phyloP scores from a whole-genome alignment of 2,329 filamentous ascomycete species.

The Magnaporthales sp. region DNA sequence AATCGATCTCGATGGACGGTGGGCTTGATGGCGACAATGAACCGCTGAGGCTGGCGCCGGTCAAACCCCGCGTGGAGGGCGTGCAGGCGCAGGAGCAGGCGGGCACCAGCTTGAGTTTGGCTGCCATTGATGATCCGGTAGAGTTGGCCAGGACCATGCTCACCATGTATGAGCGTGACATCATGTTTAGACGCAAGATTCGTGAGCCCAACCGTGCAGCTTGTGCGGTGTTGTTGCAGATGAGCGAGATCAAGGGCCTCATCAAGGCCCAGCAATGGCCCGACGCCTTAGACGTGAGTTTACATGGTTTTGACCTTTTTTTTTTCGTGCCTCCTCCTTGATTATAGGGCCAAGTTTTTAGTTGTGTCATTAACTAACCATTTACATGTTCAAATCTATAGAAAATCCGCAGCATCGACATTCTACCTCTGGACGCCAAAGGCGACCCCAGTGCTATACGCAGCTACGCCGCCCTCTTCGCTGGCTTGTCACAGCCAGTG shows the following conservation, averaged over 20 bases:
- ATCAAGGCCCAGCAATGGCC: slow-evolving; percentile 49
- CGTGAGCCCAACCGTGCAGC: slow-evolving; percentile 47
- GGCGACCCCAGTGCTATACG: slow-evolving; percentile 76
- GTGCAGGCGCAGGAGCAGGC: slow-evolving; percentile 22
- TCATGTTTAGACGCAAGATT: slow-evolving; percentile 52
- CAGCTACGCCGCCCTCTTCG: slow-evolving; percentile 70
- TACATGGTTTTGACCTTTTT: not conserved
- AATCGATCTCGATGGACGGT: slow-evolving; percentile 79
- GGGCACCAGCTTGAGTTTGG: slow-evolving; percentile 51
- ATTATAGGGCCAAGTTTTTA: not conserved
- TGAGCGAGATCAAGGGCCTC: slow-evolving; percentile 51
- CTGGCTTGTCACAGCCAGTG: slow-evolving; percentile 68
- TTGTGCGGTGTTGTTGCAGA: slow-evolving; percentile 47
- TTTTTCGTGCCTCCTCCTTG: not conserved
- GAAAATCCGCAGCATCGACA: slow-evolving; percentile 65
- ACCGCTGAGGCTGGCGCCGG: slow-evolving; percentile 66
- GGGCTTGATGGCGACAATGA: slow-evolving; percentile 50
- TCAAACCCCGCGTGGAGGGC: slow-evolving; percentile 58
- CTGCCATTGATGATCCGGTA: slow-evolving; percentile 51
- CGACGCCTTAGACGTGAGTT: slow-evolving; percentile 48
- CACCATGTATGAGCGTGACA: slow-evolving; percentile 52
- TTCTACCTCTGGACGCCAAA: slow-evolving; percentile 68
- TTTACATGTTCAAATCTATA: slow-evolving; percentile 9
- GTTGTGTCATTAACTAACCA: slow-evolving; percentile 5
- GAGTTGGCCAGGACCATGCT: slow-evolving; percentile 54